Evolutionary conservation across 495 filamentous ascomycete species (phyloP), one percentile per base, ranked within the genome.

Genomic region (Cercophora samala): DNA sequence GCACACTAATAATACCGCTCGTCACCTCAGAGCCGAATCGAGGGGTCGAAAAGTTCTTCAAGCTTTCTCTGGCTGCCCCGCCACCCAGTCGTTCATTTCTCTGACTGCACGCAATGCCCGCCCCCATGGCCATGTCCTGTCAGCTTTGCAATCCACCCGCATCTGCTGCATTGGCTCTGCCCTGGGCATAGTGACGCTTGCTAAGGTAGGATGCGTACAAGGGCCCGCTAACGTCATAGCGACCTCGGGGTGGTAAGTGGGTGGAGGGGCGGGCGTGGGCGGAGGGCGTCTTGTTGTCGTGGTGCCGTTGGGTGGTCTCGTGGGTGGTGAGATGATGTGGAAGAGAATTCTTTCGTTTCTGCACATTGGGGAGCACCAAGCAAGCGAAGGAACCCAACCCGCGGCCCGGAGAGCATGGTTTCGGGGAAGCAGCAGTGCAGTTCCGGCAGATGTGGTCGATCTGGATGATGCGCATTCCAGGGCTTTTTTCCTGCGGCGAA

Each of bases 381-480:
- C 60, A 62, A 62, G 60, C 60, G 60, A 62, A 17, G 24, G 60
- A 62, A 62, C 60, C 25, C 26, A 62, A 62, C 24, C 26, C 60
- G 32, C 26, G 60, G 60, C 4, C 60, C 61, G 66, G 60, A 67
- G 46, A 42, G 37, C 29, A 59, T 52, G 64, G 25, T 21, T n/a
- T 19, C 64, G 67, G 59, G 67, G 63, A 65, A 65, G 67, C 63
- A 65, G 67, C 58, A 63, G 51, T 59, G 51, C 8, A 21, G 24
- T 66, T 69, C 67, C 67, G 67, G 58, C n/a, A 54, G 63, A 58
- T 62, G 58, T 46, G 63, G 58, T 53, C 68, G 60, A 69, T 64
- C 64, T 60, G 53, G 60, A 60, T 61, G 64, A 69, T 66, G 64
- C 58, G 60, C 60, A 56, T 62, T 52, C 37, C n/a, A 60, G 62